Conservation (phyloP, 192 early-diverging fungal species). For the Tieghemiomyces parasiticus region DNA sequence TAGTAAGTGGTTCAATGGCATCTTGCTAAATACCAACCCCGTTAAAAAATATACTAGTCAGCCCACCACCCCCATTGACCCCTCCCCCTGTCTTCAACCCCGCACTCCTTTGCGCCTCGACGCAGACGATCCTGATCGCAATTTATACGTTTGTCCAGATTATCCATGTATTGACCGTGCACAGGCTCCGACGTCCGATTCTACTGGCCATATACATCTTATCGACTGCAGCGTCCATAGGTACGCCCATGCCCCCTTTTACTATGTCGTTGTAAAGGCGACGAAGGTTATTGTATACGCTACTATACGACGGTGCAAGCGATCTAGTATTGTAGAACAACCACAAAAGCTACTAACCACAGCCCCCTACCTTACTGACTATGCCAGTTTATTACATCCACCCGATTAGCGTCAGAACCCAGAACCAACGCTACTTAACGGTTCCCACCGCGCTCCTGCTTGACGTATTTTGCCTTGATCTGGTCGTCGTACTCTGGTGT, state of each 20-base stretch:
- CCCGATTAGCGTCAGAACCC: background rate
- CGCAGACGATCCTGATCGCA: background rate
- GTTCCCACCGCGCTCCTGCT: background rate
- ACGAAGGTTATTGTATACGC: background rate
- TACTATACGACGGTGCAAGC: background rate
- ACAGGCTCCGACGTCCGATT: background rate
- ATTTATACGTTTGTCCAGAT: background rate
- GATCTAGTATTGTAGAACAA: background rate
- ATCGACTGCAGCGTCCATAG: background rate
- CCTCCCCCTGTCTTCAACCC: background rate
- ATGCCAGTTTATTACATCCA: background rate
- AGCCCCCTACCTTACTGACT: background rate
- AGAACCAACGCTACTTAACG: background rate
- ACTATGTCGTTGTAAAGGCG: background rate
- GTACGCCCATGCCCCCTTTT: background rate
- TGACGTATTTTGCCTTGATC: background rate
- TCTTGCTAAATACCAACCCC: background rate
- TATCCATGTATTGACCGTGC: background rate
- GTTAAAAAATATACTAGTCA: background rate
- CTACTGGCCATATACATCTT: background rate
- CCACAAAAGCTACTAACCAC: background rate
- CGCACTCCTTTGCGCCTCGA: background rate
- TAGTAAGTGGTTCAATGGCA: background rate
- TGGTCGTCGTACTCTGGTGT: background rate
- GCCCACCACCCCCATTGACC: background rate